Base-by-base conservation (phyloP, 352 stramenopile genomes). In the Thalassiosira sp. region DNA sequence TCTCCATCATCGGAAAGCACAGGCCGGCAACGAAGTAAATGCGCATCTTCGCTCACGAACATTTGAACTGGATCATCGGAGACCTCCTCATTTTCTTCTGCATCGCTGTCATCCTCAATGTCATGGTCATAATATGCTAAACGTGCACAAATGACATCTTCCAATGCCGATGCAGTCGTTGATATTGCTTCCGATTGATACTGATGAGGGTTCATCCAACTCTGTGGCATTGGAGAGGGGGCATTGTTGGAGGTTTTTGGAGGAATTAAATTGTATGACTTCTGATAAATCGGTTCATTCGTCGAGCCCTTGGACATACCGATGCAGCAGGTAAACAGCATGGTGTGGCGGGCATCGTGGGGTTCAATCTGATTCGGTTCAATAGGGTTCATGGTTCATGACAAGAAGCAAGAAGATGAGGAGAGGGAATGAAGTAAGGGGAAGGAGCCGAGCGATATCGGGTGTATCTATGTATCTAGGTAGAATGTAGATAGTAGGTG, bases 1-100 rank as follows among this genome's bases (percentile, higher is more conserved):
- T 67, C 18, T 16, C 48, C 31, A 42, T 20, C 56, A 35, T 35
- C 18, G 45, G 16, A n/a, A 22, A 33, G 43, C 11, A 54, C 54
- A 11, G 52, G 46, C 5, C 54, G 74, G 40, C 74, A 83, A 68
- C 62, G 49, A n/a, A 83, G 67, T 45, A 74, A 54, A 15, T 64
- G 35, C 2, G 74, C 74, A 64, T 83, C 74, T 16, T 83, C 67
- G 28, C 57, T 78, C 11, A 60, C 25, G 42, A 68, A 78, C 24
- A 76, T 53, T 57, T 68, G 7, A 46, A 83, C 28, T 45, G 67
- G 53, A 63, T 76, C 33, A 25, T 22, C 7, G n/a, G 28, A n/a
- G 0, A 18, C 3, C 11, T 66, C 54, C 10, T 65, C 42, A 1
- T 25, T n/a, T 11, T 13, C 27, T 22, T 35, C 35, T 15, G 13